Base-by-base conservation (phyloP, 129 eudicot genomes). In the Arctium lappa region DNA sequence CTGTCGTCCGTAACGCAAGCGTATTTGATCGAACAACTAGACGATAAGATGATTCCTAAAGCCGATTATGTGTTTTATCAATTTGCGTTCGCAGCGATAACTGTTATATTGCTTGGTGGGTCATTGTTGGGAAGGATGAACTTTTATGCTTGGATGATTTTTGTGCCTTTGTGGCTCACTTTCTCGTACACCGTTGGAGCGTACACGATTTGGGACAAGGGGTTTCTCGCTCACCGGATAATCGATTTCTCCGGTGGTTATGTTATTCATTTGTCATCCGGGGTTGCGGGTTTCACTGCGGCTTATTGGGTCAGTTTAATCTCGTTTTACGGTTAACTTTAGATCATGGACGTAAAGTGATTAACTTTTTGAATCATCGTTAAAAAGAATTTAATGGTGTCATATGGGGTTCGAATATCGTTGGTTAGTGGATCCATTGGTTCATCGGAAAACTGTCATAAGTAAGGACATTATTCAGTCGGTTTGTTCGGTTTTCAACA, bases 231-330 rank as follows among this genome's bases (percentile, higher is more conserved):
- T 0, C 1, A 3, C 0, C 71, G 77, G 15, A 83, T 92, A 27
- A 90, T 92, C 0, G 97, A 92, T 69, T 92, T 89, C 79, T 91
- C 97, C 0, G 97, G 97, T 63, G 97, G 97, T 22, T 93, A 90
- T 76, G 95, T 93, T 16, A 89, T 93, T 63, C 97, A 93, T 85
- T 69, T 93, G 42, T 89, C 94, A 78, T 93, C 97, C 0, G 95
- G 97, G 18, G 90, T 93, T 38, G 97, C 97, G 39, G 97, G 97
- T 73, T 91, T 93, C 77, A 93, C 97, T 6, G 95, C 97, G 4
- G 95, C 97, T 83, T 93, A 89, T 70, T 89, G 97, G 97, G 97
- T 93, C 79, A 81, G 71, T 82, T 84, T 60, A 60, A 60, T 16
- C 53, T 18, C 66, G 33, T 81, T 56, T 29, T 22, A 37, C 0